Percentiles rank a stretch among this genome's conserved stretches.
These are phyloP conservation scores for Leishmania mexicana DNA, from an alignment of 208 protist species.

Conservation along the genomic window DNA sequence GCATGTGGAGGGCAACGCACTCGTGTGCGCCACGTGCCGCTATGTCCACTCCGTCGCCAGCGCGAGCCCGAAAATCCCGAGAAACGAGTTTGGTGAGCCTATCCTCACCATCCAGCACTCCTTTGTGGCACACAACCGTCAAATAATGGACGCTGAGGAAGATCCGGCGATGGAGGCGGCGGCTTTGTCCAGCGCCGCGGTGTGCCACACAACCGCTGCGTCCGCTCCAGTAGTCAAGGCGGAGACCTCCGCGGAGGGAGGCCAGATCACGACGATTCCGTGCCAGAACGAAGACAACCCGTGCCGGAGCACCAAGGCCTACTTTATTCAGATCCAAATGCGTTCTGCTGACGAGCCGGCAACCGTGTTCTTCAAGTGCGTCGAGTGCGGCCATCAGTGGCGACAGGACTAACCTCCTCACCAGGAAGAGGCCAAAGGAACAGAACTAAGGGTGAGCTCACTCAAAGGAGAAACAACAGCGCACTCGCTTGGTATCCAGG, in stretches of 20 bases:
- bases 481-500: conserved; percentile 6
- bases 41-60: conserved; percentile 58
- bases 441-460: background rate
- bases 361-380: conserved; percentile 97
- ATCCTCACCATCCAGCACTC: conserved; percentile 68
- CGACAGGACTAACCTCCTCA: conserved; percentile 62
- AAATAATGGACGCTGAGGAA: conserved; percentile 35
- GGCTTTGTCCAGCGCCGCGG: background rate
- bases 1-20: conserved; percentile 35
- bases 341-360: conserved; percentile 98
- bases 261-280: conserved; percentile 81
- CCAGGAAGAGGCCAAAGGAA: background rate
- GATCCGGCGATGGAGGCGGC: conserved; percentile 14
- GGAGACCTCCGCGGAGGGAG: conserved; percentile 50
- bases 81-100: conserved; percentile 49
- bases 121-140: conserved; percentile 56
- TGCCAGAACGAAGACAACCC: conserved; percentile 77
- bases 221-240: background rate
- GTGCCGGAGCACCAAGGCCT: conserved; percentile 89
- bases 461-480: background rate
- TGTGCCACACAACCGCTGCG: background rate
- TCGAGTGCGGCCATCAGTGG: conserved; percentile 95
- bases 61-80: conserved; percentile 33
- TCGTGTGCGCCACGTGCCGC: conserved; percentile 75
- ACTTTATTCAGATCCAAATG: conserved; percentile 97